Base-by-base conservation (phyloP, 768 basidiomycete species). In the Suillus subluteus region DNA sequence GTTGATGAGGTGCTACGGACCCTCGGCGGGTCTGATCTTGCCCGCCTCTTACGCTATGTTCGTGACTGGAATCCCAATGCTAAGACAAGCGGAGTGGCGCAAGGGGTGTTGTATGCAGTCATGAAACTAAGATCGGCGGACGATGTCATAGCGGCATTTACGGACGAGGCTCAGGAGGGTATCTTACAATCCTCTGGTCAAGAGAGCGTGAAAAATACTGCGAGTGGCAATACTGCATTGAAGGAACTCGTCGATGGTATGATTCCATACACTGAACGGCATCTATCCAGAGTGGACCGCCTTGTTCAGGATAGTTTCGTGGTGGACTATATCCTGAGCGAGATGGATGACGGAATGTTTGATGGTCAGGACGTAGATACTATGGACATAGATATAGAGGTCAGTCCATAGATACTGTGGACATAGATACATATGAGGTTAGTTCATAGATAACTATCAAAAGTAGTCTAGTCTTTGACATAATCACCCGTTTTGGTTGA, bases 21-120 rank as follows among this genome's bases (percentile, higher is more conserved):
- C 0, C 84, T 99, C 15, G 78, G 85, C 0, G 82, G 86, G 5
- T 76, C 87, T 16, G 96, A 98, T 70, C 86, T 99, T 35, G 90
- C 88, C 7, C 88, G 89, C 65, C 84, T 99, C 43, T 81, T 98
- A 63, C 86, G 86, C 21, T 96, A 93, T 77, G 84, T 95, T 54
- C 85, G 93, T 56, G 89, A 91, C 70, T 99, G 98, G 98, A 99
- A 99, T 77, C 88, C 96, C n/a, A 91, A 89, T 68, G 92, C 92
- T n/a, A 90, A 89, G 73, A 95, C 93, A 26, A 91, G 92, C 68
- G 82, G 81, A 21, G 85, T 98, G 54, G 97, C 97, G 8, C 98
- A 99, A 79, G 82, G 81, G 40, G 83, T 98, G 50, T 78, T 99
- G 65, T 87, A 92, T 73, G 90, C 95, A 6, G 79, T 98, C 61